Conservation (phyloP, 148 eudicot genomes). For the Chenopodium quinoa region DNA sequence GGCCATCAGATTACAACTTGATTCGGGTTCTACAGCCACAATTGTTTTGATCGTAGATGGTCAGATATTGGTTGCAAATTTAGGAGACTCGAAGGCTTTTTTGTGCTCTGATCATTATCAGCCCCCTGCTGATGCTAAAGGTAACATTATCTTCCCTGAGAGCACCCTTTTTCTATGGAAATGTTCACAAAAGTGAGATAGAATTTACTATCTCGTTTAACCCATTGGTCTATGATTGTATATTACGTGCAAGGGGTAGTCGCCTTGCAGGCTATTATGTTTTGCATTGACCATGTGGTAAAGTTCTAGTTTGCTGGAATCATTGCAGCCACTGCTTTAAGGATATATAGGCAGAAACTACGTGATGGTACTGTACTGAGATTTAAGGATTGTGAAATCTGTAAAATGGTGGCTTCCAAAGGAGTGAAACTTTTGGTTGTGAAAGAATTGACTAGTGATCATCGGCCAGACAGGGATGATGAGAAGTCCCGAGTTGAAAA, state of each 20-base stretch:
- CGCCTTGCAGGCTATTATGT: neutral
- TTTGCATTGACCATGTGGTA: neutral
- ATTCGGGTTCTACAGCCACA: conserved; percentile 88
- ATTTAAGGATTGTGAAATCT: conserved; percentile 49
- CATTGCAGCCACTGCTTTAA: conserved; percentile 73
- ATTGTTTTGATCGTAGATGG: conserved; percentile 65
- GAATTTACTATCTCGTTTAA: neutral
- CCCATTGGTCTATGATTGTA: neutral
- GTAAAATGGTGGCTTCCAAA: conserved; percentile 53
- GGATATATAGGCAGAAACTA: conserved; percentile 62
- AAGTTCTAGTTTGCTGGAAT: conserved; percentile 19
- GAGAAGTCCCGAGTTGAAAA: conserved; percentile 82
- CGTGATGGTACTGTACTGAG: conserved; percentile 46
- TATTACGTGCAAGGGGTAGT: neutral
- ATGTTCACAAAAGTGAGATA: neutral
- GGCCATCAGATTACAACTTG: conserved; percentile 66
- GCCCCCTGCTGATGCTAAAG: conserved; percentile 78
- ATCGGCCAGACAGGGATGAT: conserved; percentile 91
- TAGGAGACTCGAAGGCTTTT: conserved; percentile 95
- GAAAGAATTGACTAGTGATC: conserved; percentile 90
- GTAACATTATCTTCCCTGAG: conserved; percentile 39
- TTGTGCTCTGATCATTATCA: conserved; percentile 80
- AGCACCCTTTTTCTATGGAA: conserved; percentile 15
- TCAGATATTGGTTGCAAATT: conserved; percentile 82
- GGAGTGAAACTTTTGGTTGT: conserved; percentile 55